Evolutionary conservation across 2,329 filamentous ascomycete genomes (phyloP), one percentile per base, ranked within the genome.

Genomic region (Hymenoscyphus fructigenus): DNA sequence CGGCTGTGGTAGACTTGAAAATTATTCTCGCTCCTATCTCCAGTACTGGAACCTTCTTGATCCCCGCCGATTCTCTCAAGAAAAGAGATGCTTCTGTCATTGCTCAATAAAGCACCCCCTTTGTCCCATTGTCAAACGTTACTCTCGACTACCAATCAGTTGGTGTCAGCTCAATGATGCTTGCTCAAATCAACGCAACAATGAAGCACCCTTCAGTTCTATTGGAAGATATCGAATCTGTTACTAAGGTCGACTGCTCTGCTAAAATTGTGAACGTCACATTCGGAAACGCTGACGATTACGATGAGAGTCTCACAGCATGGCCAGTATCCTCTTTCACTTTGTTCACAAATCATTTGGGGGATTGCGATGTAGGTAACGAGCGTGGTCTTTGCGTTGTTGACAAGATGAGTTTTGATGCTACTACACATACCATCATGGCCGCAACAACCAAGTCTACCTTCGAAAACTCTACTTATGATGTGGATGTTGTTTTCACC

Each of bases 121-220:
- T n/a, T 15, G n/a, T 41, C 20, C 58, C 20, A 23, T 6, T 4
- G 26, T 7, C 44, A n/a, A 47, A n/a, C 36, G 15, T 60, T 38
- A 60, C 58, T 47, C 38, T 60, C 34, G 38, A 60, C 26, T 60
- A 29, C 15, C 10, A 15, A 60, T 23, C 58, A 28, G 32, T n/a
- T 7, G 28, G 20, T 10, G 5, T 3, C 12, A 10, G 10, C 9
- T 20, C 12, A 28, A n/a, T 60, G 12, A 60, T 60, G 34, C 58
- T 60, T n/a, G 36, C 58, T 28, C 58, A 60, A 36, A 23, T 60
- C 36, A 60, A 60, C 28, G 58, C 58, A 10, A 60, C 36, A 14
- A 60, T 60, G 58, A 60, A 60, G 15, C 41, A 60, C 23, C 58
- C 58, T 44, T 60, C 58, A 7, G 23, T 60, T 29, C 23, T 60